Base-by-base conservation (phyloP, 352 stramenopile genomes). In the Hyphochytrium catenoides region DNA sequence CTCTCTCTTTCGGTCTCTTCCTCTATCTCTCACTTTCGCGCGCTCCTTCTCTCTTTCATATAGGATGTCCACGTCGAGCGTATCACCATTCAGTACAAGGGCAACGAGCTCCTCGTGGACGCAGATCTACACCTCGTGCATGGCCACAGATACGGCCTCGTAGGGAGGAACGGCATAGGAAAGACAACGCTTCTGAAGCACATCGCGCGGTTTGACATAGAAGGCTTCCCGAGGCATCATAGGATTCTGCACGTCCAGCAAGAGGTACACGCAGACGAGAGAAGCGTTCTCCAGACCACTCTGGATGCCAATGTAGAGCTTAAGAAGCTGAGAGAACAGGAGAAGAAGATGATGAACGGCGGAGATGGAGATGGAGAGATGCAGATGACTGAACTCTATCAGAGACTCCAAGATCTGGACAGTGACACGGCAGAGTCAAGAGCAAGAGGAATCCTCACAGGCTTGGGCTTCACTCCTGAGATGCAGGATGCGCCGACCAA, bases 111-210 rank as follows among this genome's bases (percentile, higher is more conserved):
- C 37, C 56, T 91, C 22, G 61, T 56, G 17, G 62, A 81, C 45
- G 82, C 74, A 36, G 43, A 73, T 37, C 59, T 91, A 21, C 84
- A 83, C 56, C 64, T 91, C 35, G 54, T 78, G 16, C 47, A 57
- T 15, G 74, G 73, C 12, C 59, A 67, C 8, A 62, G 72, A 4
- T 88, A 95, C 48, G 81, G 83, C 42, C 62, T 95, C 15, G 78
- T 94, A 25, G 87, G 87, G 28, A 91, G 92, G 53, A 81, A 85
- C 47, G 66, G 67, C 20, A 58, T 58, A 3, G 78, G 79, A 11
- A 95, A 96, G 50, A 96, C 86, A 27, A 97, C 89, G 16, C 52
- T 97, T 20, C 51, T 97, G 18, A 74, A 86, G 32, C 82, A 75
- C 42, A 96, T 97, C 48, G 88, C 85, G 21, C 72, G 82, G 46